Base-by-base conservation (phyloP, 768 basidiomycete genomes). In the Sutorius australiensis region DNA sequence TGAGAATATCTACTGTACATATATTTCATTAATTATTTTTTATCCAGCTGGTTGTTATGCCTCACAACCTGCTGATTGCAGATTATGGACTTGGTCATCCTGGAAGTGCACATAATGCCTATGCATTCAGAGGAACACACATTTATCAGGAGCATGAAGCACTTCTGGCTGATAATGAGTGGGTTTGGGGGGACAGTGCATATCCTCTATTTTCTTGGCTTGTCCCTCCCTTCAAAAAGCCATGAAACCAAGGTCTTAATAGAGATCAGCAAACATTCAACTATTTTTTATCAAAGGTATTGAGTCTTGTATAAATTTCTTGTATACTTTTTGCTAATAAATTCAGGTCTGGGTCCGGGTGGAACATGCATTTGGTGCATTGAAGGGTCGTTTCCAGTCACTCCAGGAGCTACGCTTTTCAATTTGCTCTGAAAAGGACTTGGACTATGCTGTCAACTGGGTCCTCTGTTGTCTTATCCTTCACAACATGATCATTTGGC, bases 321-420 rank as follows among this genome's bases (percentile, higher is more conserved):
- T 32, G 6, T 32, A 12, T 32, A 32, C 12, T 32, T 33, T 33
- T 33, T 33, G 6, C 13, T 33, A 12, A 33, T 33, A 13, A 33
- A 6, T 7, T 6, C 8, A 36, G 16, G 6, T 16, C 16, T 8
- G 8, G 14, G 16, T 36, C 6, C 34, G 9, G 16, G 38, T 52
- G 8, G 38, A 52, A 9, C 51, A 52, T 52, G 38, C 44, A 10
- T 52, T 46, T 46, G 51, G 30, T 46, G 44, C 38, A 21, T 38
- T 46, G 6, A 52, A 52, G 33, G 44, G 44, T 6, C 13, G 21
- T 3, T 52, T 52, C 27, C 31, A 52, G 17, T 52, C 51, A 39
- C 38, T 52, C 14, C 7, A n/a, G 11, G 51, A 52, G 17, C 44
- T 52, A 0, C 16, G 19, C 3, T 5, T 52, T 11, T 4, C 8